Evolutionary conservation across 331 rosid genomes (phyloP), one percentile per base, ranked within the genome.

Genomic region (Quercus lobata): DNA sequence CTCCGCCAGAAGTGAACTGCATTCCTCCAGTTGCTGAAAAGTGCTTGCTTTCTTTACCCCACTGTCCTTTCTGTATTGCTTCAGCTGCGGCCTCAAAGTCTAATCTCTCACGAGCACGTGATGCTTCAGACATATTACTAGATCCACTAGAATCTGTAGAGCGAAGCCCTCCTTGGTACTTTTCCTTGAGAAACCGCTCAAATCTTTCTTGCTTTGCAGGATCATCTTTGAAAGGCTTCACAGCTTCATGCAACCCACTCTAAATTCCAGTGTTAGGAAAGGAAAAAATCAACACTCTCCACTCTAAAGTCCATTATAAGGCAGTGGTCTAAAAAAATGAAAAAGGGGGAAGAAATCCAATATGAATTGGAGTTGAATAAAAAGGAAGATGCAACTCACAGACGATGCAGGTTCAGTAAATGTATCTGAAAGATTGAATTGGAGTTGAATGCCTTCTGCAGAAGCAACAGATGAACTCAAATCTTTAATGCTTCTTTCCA

Each of bases 81-180:
- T 90, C 97, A 29, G 99, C 97, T 37, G 97, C 97, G 75, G 96
- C 94, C 89, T 96, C 99, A 86, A 96, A 96, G 89, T 92, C 97
- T 70, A 96, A 80, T 63, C 97, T 90, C 88, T 96, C 99, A 73
- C 89, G 92, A 73, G 99, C 99, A 82, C 99, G 98, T 61, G 93
- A 93, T 72, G 88, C 94, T 84, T 95, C 99, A 71, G 99, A 88
- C 98, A 95, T 89, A 68, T 93, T 70, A 82, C 90, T 74, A 77
- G 97, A 86, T 85, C 95, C 89, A 75, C 89, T 88, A 68, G 92
- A 90, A 75, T 84, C 83, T 15, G 90, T 86, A 65, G 97, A 61
- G 78, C 99, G 97, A 46, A 95, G 88, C 72, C 99, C 99, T 76
- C 99, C 99, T 76, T 80, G 87, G 75, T 93, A 96, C 80, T 96